Evolutionary conservation across 371 early-diverging fungal species (phyloP).

Genomic region (Rhizopus stolonifer): DNA sequence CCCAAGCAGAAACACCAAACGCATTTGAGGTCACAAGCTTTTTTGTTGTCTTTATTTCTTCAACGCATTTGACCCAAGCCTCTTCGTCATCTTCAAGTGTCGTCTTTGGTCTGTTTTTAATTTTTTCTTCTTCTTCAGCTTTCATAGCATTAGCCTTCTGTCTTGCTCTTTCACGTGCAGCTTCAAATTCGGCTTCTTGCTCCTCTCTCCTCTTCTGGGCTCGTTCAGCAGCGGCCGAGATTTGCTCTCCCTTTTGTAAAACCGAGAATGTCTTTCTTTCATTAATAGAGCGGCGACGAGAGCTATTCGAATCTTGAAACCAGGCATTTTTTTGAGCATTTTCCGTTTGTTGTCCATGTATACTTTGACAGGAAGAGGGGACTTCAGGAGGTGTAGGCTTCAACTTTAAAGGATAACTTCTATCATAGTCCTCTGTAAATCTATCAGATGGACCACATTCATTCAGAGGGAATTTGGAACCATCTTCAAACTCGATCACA

Average conservation of each 20-base stretch:
- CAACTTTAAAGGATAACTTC: constrained; percentile 41
- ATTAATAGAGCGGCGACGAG: constrained; percentile 23
- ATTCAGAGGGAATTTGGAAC: constrained; percentile 19
- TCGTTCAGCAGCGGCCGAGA: constrained; percentile 46
- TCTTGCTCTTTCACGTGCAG: constrained; percentile 44
- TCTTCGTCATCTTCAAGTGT: neutral
- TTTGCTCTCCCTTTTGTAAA: constrained; percentile 19
- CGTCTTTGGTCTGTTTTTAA: neutral
- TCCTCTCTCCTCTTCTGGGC: constrained; percentile 49
- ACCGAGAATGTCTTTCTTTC: constrained; percentile 25
- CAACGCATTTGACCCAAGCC: neutral
- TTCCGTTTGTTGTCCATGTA: constrained; percentile 1
- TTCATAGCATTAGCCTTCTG: constrained; percentile 41
- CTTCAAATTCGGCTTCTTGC: constrained; percentile 47
- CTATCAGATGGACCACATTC: constrained; percentile 40
- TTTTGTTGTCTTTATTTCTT: constrained; percentile 6
- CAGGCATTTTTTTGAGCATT: constrained; percentile 6
- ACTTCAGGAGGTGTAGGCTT: constrained; percentile 10
- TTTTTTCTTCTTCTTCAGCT: constrained; percentile 2
- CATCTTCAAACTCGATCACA: constrained; percentile 35
- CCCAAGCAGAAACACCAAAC: neutral
- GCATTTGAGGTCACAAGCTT: neutral
- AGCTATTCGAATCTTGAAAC: neutral
- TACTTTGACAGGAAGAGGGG: constrained; percentile 1
- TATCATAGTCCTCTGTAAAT: constrained; percentile 52